Base-by-base conservation (phyloP, 1,139 yeast species). In the Yamadazyma taylorii region DNA sequence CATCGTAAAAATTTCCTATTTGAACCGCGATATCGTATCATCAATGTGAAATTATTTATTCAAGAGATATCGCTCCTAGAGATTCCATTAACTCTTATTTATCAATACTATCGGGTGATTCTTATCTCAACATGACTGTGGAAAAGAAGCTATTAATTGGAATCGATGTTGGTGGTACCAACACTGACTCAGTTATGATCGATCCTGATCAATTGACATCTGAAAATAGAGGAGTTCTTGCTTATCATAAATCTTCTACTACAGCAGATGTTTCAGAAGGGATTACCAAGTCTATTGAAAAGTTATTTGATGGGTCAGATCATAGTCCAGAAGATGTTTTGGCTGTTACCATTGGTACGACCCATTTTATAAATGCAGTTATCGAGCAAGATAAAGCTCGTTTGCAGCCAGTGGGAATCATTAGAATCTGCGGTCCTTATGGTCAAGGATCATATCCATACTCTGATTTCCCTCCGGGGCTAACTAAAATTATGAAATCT, bases 141-240 rank as follows among this genome's bases (percentile, higher is more conserved):
- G 26, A 24, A 24, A 10, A 21, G 23, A 24, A 24, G 26, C n/a
- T n/a, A 15, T 33, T 49, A 17, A 62, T 70, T 33, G 76, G 75
- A 15, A 67, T 70, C 16, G 76, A 70, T 48, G 75, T 71, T 27
- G 75, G 75, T 15, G 76, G 78, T 12, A 72, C 78, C 22, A 71
- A 72, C 50, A 69, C 76, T 3, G 78, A 72, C 42, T 59, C 71
- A 15, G 77, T 72, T 14, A 49, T 72, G 14, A 36, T 72, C 11
- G 66, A 71, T 36, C 70, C 74, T 0, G 35, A 47, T 7, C 34
- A 42, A 16, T 51, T 48, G 28, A 42, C 51, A 10, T 37, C 43
- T 2, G 46, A 39, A 43, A 15, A 47, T 39, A 42, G 61, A 35
- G 65, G 69, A 1, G 66, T 72, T 1, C 22, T 70, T 11, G 52